phyloP scores from a whole-genome alignment of 2,329 filamentous ascomycete species.

The Zalaria sp. region DNA sequence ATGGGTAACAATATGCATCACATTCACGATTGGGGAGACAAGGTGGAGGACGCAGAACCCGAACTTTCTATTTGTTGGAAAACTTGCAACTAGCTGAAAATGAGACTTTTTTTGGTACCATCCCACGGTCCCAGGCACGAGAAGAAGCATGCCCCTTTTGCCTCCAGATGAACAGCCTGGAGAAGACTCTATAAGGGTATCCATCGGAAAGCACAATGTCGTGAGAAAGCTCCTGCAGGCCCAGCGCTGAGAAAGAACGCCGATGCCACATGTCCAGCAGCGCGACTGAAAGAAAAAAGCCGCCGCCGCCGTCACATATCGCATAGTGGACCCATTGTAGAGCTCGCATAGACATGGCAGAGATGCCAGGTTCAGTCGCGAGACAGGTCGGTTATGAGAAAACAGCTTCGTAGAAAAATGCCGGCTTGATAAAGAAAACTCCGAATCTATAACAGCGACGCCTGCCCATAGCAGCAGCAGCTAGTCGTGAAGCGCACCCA shows the following conservation, averaged over 20 bases:
- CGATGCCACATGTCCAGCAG: neutral
- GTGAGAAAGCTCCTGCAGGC: neutral
- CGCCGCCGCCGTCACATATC: neutral
- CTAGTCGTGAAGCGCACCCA: neutral
- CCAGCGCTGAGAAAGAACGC: constrained; percentile 3
- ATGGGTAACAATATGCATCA: no score
- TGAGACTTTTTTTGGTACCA: constrained; percentile 4
- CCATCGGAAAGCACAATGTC: constrained; percentile 5
- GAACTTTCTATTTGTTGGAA: neutral
- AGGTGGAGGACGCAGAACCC: no score
- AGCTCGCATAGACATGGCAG: neutral
- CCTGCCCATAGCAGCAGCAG: constrained; percentile 1
- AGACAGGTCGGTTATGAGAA: neutral
- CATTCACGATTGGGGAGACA: no score
- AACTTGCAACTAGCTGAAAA: constrained; percentile 1
- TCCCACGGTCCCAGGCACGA: constrained; percentile 1
- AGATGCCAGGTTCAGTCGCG: constrained; percentile 6
- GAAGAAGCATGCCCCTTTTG: neutral
- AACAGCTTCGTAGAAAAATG: neutral
- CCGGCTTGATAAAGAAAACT: constrained; percentile 3
- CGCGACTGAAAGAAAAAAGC: neutral
- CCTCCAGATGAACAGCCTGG: constrained; percentile 5
- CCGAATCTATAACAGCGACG: constrained; percentile 6
- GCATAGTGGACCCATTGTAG: neutral
- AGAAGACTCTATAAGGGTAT: constrained; percentile 6